A percentile compares a stretch with the other conserved stretches of the same genome.
Evolutionary conservation across 148 eudicot species (phyloP).

Genomic region (Rhododendron vialii): DNA sequence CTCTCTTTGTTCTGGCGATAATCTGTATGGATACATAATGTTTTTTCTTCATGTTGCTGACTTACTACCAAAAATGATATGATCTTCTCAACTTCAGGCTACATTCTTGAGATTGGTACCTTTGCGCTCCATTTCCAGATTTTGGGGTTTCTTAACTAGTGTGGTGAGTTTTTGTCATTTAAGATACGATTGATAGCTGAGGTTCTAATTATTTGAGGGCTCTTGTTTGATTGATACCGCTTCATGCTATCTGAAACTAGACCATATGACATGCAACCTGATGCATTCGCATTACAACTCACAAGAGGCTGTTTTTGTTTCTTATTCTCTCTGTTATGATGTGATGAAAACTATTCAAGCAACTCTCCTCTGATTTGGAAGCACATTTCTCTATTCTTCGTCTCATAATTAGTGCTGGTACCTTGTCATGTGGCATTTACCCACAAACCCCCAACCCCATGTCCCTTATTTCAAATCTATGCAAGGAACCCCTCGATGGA

Average conservation of each 20-base stretch:
- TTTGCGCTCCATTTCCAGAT: constrained; percentile 81
- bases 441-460: not conserved
- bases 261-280: not conserved
- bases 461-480: not conserved
- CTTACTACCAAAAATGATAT: not conserved
- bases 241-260: not conserved
- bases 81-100: constrained; percentile 44
- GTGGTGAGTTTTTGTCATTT: constrained; percentile 49
- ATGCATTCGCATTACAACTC: not conserved
- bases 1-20: not conserved
- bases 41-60: not conserved
- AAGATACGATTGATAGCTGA: not conserved
- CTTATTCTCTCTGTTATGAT: not conserved
- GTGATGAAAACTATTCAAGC: not conserved
- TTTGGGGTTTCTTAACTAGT: constrained; percentile 72
- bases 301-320: not conserved
- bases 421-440: not conserved
- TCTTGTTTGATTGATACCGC: not conserved
- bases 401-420: not conserved
- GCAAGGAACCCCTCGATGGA: no score
- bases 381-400: not conserved
- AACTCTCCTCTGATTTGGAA: not conserved
- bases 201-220: not conserved
- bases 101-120: constrained; percentile 74
- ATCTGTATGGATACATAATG: not conserved